Evolutionary conservation across 2,329 filamentous ascomycete genomes (phyloP).

Genomic region (Penicillium sp.): DNA sequence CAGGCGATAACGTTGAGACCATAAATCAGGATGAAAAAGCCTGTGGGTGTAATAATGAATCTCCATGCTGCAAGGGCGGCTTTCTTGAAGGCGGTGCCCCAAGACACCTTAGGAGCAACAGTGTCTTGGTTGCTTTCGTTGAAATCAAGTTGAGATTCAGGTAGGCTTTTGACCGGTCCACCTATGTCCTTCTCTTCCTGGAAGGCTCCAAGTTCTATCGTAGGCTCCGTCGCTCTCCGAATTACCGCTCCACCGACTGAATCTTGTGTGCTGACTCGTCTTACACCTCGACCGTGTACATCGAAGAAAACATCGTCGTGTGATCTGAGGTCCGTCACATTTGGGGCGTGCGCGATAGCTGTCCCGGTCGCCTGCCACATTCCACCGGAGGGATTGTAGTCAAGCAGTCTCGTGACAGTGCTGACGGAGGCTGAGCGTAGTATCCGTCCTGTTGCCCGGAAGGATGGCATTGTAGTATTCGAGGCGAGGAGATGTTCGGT

Average conservation of each 20-base stretch:
- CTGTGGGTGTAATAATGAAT: background rate
- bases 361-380: background rate
- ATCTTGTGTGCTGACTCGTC: background rate
- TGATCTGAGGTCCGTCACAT: background rate
- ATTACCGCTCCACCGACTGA: background rate
- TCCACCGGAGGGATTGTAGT: background rate
- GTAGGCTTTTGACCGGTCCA: background rate
- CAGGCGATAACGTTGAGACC: slow-evolving; percentile 5
- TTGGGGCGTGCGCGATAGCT: background rate
- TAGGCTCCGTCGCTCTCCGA: background rate
- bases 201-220: background rate
- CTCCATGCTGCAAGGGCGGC: background rate
- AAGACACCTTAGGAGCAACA: background rate
- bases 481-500: background rate
- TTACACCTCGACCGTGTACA: background rate
- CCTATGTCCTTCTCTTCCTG: background rate
- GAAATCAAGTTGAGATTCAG: too few relatives aligned
- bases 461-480: background rate
- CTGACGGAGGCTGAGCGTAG: background rate
- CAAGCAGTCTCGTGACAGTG: background rate
- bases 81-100: background rate
- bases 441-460: background rate
- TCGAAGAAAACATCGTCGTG: background rate
- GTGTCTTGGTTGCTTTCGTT: background rate
- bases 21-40: background rate